These are phyloP conservation scores for Trypanosoma brucei DNA, from an alignment of 208 protist species.

Conservation along the genomic window DNA sequence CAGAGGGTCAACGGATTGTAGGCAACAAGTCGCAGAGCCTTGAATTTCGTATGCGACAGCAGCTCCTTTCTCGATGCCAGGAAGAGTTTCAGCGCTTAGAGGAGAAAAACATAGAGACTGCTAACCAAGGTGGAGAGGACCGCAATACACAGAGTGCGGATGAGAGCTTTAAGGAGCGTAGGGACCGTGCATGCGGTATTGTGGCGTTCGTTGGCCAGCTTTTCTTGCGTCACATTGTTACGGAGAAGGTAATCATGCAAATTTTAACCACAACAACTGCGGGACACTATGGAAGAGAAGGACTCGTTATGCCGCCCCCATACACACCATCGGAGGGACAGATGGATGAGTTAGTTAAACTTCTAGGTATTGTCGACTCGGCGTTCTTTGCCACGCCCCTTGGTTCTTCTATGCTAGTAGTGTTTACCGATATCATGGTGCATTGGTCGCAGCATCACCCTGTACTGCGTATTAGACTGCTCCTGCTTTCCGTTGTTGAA, in stretches of 20 bases:
- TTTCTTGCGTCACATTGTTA: conserved; percentile 57
- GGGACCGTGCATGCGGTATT: conserved; percentile 64
- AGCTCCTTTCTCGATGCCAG: conserved; percentile 66
- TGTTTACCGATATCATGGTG: conserved; percentile 36
- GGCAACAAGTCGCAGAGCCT: conserved; percentile 56
- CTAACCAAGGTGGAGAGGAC: conserved; percentile 21
- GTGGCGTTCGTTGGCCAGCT: conserved; percentile 78
- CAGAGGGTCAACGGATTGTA: conserved; percentile 46
- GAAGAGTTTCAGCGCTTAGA: conserved; percentile 41
- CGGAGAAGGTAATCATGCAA: conserved; percentile 47
- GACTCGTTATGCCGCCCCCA: conserved; percentile 41
- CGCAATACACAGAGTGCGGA: conserved; percentile 18
- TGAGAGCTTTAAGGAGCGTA: conserved; percentile 41
- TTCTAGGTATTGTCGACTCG: conserved; percentile 36
- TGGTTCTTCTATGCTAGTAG: conserved; percentile 35
- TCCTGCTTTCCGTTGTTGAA: conserved; percentile 59
- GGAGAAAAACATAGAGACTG: conserved; percentile 20
- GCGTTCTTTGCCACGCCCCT: conserved; percentile 43
- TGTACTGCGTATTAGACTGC: conserved; percentile 55
- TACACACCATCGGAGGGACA: conserved; percentile 67
- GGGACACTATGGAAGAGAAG: conserved; percentile 30
- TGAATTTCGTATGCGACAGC: conserved; percentile 65
- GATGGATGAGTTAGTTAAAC: conserved; percentile 64
- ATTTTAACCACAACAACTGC: conserved; percentile 53
- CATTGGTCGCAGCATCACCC: conserved; percentile 65